Base-by-base conservation (phyloP, 805 yeast species). In the Jamesozyma jinghongensis region DNA sequence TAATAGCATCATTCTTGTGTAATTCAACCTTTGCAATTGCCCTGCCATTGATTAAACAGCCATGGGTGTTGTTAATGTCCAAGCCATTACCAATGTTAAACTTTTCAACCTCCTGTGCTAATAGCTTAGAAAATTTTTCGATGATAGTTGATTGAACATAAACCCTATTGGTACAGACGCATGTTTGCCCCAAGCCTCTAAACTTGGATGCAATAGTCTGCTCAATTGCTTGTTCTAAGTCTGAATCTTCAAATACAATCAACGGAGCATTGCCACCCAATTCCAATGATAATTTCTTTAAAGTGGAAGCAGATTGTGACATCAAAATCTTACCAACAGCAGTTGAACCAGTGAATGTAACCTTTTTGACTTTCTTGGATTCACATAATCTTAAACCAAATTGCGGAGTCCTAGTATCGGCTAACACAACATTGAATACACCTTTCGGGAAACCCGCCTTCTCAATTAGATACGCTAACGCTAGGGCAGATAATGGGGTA, bases 191-290 rank as follows among this genome's bases (percentile, higher is more conserved):
- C 53, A 76, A 62, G 30, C 76, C 68, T 57, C 80, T 69, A 57
- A 78, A 76, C 51, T 77, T 77, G 26, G 79, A 69, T 4, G 73
- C 75, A 31, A 73, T 55, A 1, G 75, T 71, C 44, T 66, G 67
- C 19, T 65, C 69, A 3, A 76, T 78, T 1, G 82, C 81, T 26
- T 61, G 56, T 37, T 76, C 79, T 11, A 78, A 49, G 46, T 74
- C 73, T 8, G 79, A 79, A 53, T 78, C 83, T 25, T 71, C 71
- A 52, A 78, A 77, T 3, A 77, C 75, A 40, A 78, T 68, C 22
- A 76, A 67, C 22, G 84, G 82, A 7, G 82, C 81, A 57, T 77
- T 79, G 17, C 85, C 84, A 39, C 85, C 85, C 46, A 77, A 60
- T 58, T 78, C 85, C 57, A 78, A 64, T 0, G 81, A 73, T 39